These are phyloP conservation scores for Poa annua DNA, from an alignment of 176 grass and related monocot species.

Conservation along the genomic window DNA sequence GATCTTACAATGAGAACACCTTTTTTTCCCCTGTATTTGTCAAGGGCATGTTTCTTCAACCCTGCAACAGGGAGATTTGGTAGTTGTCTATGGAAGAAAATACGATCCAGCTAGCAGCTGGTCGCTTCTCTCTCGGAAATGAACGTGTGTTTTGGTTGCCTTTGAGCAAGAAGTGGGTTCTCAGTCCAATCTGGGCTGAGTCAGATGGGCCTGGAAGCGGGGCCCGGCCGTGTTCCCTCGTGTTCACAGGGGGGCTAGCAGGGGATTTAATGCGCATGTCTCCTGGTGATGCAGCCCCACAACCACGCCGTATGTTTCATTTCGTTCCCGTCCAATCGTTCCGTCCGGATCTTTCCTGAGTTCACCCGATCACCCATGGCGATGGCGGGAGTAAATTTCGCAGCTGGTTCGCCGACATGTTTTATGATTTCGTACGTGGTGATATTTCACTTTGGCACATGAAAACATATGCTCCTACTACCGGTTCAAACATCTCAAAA, in stretches of 20 bases:
- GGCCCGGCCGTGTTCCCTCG: slow-evolving; percentile 39
- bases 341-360: background rate
- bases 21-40: background rate
- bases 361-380: background rate
- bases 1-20: background rate
- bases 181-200: slow-evolving; percentile 47
- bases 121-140: background rate
- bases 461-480: too few species aligned
- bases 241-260: slow-evolving; percentile 29
- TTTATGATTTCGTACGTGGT: too few species aligned
- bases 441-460: too few species aligned
- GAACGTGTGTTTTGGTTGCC: background rate
- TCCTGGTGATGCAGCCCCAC: slow-evolving; percentile 15
- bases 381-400: background rate
- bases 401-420: background rate
- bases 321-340: slow-evolving; percentile 13
- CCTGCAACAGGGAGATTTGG: background rate
- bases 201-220: slow-evolving; percentile 46
- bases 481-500: too few species aligned
- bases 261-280: slow-evolving; percentile 48
- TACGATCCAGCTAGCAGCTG: background rate
- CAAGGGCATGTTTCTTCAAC: background rate
- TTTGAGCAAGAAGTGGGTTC: too few species aligned
- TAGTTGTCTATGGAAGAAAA: too few species aligned
- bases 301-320: background rate